Evolutionary conservation across 2,329 filamentous ascomycete species (phyloP).

Genomic region (Tolypocladium pustulatum): DNA sequence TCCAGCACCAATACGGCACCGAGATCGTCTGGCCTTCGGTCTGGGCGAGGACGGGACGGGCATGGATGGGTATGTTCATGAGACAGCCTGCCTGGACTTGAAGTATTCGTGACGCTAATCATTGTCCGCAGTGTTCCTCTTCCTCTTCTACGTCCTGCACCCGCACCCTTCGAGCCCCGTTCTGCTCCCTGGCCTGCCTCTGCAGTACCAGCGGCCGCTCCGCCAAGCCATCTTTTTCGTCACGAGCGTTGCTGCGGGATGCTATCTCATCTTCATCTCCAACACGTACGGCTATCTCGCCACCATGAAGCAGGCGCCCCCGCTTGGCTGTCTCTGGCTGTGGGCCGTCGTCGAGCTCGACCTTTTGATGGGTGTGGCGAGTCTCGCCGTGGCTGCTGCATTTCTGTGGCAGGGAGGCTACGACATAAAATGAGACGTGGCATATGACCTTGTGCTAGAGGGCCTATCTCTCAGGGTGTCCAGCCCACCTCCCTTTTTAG

Average conservation of each 20-base stretch:
- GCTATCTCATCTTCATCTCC: slow-evolving; percentile 71
- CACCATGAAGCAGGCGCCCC: slow-evolving; percentile 86
- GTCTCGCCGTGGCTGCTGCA: slow-evolving; percentile 31
- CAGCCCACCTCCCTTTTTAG: neutral
- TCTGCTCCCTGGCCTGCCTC: slow-evolving; percentile 39
- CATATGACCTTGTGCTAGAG: neutral
- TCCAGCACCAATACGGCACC: slow-evolving; percentile 68
- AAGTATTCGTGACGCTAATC: neutral
- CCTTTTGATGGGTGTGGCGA: slow-evolving; percentile 51
- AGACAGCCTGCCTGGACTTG: neutral
- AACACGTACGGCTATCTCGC: slow-evolving; percentile 75
- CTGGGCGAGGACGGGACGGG: slow-evolving; percentile 37
- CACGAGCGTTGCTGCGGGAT: slow-evolving; percentile 53
- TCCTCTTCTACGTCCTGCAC: slow-evolving; percentile 48
- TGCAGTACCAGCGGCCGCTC: slow-evolving; percentile 32
- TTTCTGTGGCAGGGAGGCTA: slow-evolving; percentile 43
- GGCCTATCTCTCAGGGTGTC: neutral
- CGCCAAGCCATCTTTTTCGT: slow-evolving; percentile 54
- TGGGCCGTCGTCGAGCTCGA: slow-evolving; percentile 87
- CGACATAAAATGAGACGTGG: slow-evolving; percentile 18
- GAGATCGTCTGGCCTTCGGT: slow-evolving; percentile 51
- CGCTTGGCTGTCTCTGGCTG: slow-evolving; percentile 81
- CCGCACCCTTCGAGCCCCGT: slow-evolving; percentile 36
- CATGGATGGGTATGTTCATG: slow-evolving; percentile 35
- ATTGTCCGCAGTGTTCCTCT: slow-evolving; percentile 35